Conservation (phyloP, 2,329 filamentous ascomycete species). For the Trematosphaeria pertusa region DNA sequence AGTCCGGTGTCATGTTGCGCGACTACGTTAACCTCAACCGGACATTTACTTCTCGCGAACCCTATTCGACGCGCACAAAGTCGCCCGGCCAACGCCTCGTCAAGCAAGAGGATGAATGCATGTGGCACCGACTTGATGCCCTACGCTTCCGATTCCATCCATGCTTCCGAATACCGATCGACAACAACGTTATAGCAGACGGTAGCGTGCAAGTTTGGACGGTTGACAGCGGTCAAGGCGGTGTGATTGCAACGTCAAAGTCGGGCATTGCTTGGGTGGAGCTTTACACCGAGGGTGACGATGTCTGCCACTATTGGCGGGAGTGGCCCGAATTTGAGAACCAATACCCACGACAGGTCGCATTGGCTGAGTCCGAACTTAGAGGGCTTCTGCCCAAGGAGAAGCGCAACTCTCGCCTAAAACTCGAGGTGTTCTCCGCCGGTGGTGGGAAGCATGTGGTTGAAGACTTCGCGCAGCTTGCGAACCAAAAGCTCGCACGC, state of each 20-base stretch:
- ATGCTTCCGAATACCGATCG: constrained; percentile 84
- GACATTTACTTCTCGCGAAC: constrained; percentile 80
- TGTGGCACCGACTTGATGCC: constrained; percentile 88
- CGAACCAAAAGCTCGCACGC: constrained; percentile 70
- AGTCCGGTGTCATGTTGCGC: constrained; percentile 88
- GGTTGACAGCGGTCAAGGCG: constrained; percentile 76
- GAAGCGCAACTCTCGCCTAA: constrained; percentile 74
- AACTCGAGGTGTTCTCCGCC: constrained; percentile 76
- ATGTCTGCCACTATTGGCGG: constrained; percentile 79
- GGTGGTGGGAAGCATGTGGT: constrained; percentile 77
- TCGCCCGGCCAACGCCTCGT: constrained; percentile 78
- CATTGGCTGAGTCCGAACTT: constrained; percentile 76
- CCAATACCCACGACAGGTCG: constrained; percentile 72
- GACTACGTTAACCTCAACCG: constrained; percentile 87
- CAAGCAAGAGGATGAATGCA: constrained; percentile 80
- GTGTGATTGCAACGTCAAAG: constrained; percentile 80
- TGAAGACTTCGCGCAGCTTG: constrained; percentile 74
- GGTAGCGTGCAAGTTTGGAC: constrained; percentile 86
- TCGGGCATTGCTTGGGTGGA: constrained; percentile 88
- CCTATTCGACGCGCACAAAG: constrained; percentile 86
- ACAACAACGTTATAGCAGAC: constrained; percentile 68
- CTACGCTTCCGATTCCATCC: constrained; percentile 90
- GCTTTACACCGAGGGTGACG: constrained; percentile 79
- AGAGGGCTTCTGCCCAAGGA: constrained; percentile 74
- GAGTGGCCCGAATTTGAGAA: constrained; percentile 73